Base-by-base conservation (phyloP, 495 filamentous ascomycete species). In the Staphylotrichum longicolle region DNA sequence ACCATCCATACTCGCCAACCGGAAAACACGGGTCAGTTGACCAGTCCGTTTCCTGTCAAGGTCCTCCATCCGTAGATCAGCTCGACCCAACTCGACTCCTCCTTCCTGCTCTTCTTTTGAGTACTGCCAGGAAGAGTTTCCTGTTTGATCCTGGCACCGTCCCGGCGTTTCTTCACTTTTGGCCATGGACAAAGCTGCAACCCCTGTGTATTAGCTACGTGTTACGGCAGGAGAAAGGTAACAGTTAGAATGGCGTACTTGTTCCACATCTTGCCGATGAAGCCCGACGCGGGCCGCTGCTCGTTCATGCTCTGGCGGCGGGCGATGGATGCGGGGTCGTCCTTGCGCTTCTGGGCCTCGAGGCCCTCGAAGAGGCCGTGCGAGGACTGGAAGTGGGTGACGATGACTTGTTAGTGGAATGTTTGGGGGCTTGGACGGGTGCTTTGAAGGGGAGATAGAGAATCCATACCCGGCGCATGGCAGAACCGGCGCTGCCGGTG, bases 221-320 rank as follows among this genome's bases (percentile, higher is more conserved):
- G 20, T 27, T 27, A 40, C 3, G 5, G 11, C 32, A 45, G 42
- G 10, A 32, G 55, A 12, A n/a, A 9, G 32, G 11, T 34, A 37
- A 20, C 30, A 5, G 37, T 30, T 3, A 49, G 20, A 9, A 20
- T 55, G 30, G 46, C 72, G 37, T 55, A 80, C 78, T 73, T 76
- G 51, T 77, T 67, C 78, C 78, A 80, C 77, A 79, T 78, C 65
- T 70, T 63, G 11, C 75, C 77, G 53, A 80, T 66, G 63, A 79
- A 74, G 46, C 78, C 78, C 8, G 69, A 8, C 30, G 61, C 44
- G 11, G 75, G 75, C 54, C 73, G 75, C 72, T 80, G 78, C 52
- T 80, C 78, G 58, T 67, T 70, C 32, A 80, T 63, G 61, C 75
- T 78, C 66, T 77, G 72, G 4, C 78, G 76, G 41, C 78, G 68